phyloP scores from a whole-genome alignment of 179 eudicot genomes.

The Heliamphora pulchella region DNA sequence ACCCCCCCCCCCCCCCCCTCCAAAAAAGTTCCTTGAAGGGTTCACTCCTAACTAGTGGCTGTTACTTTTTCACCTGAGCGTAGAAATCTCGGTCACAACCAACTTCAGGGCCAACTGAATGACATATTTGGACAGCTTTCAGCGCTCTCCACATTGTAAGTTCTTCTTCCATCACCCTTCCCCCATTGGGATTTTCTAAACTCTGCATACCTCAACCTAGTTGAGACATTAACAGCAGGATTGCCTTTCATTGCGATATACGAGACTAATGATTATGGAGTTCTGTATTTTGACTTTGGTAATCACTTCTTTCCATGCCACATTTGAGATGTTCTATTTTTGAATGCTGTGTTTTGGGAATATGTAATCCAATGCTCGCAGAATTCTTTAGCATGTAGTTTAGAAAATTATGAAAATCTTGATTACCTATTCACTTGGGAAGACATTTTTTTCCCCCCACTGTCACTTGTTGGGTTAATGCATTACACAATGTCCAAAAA shows the following conservation, averaged over 20 bases:
- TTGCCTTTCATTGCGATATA: neutral
- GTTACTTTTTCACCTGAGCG: slow-evolving; percentile 17
- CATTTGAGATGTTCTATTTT: neutral
- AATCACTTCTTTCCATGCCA: neutral
- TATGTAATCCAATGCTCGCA: too few species aligned
- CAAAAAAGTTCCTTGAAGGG: neutral
- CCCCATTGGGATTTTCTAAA: neutral
- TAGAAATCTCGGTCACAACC: slow-evolving; percentile 84
- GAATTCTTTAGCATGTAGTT: neutral
- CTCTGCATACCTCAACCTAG: neutral
- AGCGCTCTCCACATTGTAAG: slow-evolving; percentile 66
- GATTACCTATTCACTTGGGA: neutral
- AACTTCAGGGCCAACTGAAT: slow-evolving; percentile 52
- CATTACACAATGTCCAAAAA: neutral
- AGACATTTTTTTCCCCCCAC: neutral
- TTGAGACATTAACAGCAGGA: slow-evolving; percentile 1
- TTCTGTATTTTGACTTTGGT: neutral
- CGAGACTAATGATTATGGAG: neutral
- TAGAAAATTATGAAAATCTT: neutral
- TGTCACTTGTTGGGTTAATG: neutral
- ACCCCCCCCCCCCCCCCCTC: too few species aligned
- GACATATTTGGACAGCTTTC: slow-evolving; percentile 53
- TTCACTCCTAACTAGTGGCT: neutral
- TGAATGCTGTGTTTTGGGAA: neutral
- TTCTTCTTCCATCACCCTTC: slow-evolving; percentile 10